Evolutionary conservation across 495 filamentous ascomycete genomes (phyloP).

Genomic region (Aspergillus avenaceus): DNA sequence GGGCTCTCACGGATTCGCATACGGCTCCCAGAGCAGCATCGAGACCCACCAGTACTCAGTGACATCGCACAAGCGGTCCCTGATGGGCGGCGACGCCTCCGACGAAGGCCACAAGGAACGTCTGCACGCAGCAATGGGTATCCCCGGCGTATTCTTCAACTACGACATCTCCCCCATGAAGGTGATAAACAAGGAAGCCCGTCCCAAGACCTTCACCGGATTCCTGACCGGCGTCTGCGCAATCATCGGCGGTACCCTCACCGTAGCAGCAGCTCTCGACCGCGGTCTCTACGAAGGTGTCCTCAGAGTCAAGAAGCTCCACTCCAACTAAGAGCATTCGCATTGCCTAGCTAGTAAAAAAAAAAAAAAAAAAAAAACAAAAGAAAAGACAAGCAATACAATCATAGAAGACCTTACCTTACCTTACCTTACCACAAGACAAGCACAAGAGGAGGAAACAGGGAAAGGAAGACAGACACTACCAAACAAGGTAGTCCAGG

Average conservation of each 20-base stretch:
- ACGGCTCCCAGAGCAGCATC: conserved; percentile 67
- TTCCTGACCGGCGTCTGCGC: conserved; percentile 94
- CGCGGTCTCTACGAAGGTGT: conserved; percentile 86
- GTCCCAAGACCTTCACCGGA: conserved; percentile 78
- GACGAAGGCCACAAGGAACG: conserved; percentile 86
- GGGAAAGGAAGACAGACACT: too few species aligned
- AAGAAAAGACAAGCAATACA: neutral
- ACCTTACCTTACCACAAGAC: too few species aligned
- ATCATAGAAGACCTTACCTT: neutral
- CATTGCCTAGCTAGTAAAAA: neutral
- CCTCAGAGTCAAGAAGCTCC: conserved; percentile 80
- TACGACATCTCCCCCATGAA: conserved; percentile 99
- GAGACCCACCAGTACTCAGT: conserved; percentile 98
- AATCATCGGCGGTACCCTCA: conserved; percentile 90
- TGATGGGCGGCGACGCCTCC: conserved; percentile 74
- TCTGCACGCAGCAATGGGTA: conserved; percentile 81
- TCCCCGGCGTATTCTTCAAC: conserved; percentile 97
- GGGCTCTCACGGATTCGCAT: conserved; percentile 55
- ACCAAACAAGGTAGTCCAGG: conserved; percentile 11
- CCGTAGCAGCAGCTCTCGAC: conserved; percentile 91
- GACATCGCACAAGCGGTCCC: conserved; percentile 86
- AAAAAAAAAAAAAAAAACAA: conserved; percentile 3
- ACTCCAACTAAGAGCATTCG: conserved; percentile 46
- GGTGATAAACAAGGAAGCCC: conserved; percentile 93
- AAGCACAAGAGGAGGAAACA: too few species aligned